A percentile compares a stretch with the other conserved stretches of the same genome.
Evolutionary conservation across 2,329 filamentous ascomycete genomes (phyloP).

Genomic region (Pestalotiopsis sp.): DNA sequence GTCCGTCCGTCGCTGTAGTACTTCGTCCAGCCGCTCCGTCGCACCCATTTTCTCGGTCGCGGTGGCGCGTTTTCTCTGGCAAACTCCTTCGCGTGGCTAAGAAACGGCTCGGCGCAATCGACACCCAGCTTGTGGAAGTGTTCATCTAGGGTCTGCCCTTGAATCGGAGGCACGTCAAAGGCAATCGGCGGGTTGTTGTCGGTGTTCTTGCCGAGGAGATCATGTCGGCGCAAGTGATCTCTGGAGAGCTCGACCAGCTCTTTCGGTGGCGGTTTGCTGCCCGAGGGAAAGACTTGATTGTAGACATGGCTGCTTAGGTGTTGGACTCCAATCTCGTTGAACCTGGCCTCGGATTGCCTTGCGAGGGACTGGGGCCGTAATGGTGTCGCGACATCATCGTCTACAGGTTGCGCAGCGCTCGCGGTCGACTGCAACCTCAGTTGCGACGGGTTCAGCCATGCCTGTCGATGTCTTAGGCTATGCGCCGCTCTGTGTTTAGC

Average conservation of each 20-base stretch:
- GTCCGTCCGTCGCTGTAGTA: conserved; percentile 75
- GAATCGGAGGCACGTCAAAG: conserved; percentile 81
- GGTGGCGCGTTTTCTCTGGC: conserved; percentile 61
- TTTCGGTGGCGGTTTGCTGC: conserved; percentile 58
- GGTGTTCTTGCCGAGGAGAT: conserved; percentile 87
- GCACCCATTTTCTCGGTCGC: conserved; percentile 73
- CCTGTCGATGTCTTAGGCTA: conserved; percentile 35
- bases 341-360: conserved; percentile 65
- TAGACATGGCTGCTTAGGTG: conserved; percentile 86
- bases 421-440: conserved; percentile 48
- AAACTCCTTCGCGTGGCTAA: conserved; percentile 76
- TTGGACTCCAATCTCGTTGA: conserved; percentile 93
- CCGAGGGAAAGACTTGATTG: conserved; percentile 75
- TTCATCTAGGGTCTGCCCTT: conserved; percentile 83
- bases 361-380: conserved; percentile 22
- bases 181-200: conserved; percentile 76
- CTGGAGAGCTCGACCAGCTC: conserved; percentile 79
- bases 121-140: conserved; percentile 89
- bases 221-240: conserved; percentile 83
- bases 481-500: conserved; percentile 49
- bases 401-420: conserved; percentile 24
- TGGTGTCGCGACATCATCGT: conserved; percentile 18
- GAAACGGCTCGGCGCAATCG: conserved; percentile 84
- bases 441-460: conserved; percentile 28
- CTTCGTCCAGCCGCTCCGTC: conserved; percentile 89